Conservation (phyloP, 176 grass and related monocot species). For the Aegilops sharonensis region DNA sequence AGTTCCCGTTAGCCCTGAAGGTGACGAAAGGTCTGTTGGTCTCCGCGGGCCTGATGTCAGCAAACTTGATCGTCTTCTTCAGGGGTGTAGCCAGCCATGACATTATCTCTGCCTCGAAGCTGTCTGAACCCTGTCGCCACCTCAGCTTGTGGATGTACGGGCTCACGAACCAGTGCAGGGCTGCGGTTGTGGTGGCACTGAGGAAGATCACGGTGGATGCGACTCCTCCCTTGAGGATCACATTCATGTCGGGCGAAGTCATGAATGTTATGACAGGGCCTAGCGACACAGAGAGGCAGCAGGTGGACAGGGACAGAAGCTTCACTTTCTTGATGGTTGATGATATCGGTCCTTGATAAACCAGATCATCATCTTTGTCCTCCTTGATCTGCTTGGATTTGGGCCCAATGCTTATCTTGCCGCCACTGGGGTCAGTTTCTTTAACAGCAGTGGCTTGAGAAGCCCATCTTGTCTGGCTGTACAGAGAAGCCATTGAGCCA, state of each 20-base stretch:
- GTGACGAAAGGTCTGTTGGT: slow-evolving; percentile 86
- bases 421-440: slow-evolving; percentile 46
- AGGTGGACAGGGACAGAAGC: slow-evolving; percentile 94
- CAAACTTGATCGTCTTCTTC: slow-evolving; percentile 74
- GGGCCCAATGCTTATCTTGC: slow-evolving; percentile 90
- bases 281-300: slow-evolving; percentile 87
- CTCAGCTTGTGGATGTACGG: slow-evolving; percentile 98
- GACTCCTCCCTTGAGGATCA: slow-evolving; percentile 90
- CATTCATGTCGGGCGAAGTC: slow-evolving; percentile 94
- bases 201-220: slow-evolving; percentile 94
- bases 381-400: slow-evolving; percentile 56
- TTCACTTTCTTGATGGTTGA: slow-evolving; percentile 99
- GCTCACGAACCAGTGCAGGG: slow-evolving; percentile 92
- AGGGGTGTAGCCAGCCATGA: slow-evolving; percentile 83
- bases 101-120: slow-evolving; percentile 83
- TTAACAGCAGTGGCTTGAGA: slow-evolving; percentile 54
- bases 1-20: slow-evolving; percentile 67
- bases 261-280: slow-evolving; percentile 99
- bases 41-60: slow-evolving; percentile 68
- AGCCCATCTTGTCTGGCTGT: slow-evolving; percentile 52
- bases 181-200: slow-evolving; percentile 81
- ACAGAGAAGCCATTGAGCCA: slow-evolving; percentile 1
- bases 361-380: slow-evolving; percentile 35
- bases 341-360: slow-evolving; percentile 89
- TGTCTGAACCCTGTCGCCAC: slow-evolving; percentile 89